These are phyloP conservation scores for Oidiodendron maius DNA, from an alignment of 495 filamentous ascomycete genomes.

Conservation along the genomic window DNA sequence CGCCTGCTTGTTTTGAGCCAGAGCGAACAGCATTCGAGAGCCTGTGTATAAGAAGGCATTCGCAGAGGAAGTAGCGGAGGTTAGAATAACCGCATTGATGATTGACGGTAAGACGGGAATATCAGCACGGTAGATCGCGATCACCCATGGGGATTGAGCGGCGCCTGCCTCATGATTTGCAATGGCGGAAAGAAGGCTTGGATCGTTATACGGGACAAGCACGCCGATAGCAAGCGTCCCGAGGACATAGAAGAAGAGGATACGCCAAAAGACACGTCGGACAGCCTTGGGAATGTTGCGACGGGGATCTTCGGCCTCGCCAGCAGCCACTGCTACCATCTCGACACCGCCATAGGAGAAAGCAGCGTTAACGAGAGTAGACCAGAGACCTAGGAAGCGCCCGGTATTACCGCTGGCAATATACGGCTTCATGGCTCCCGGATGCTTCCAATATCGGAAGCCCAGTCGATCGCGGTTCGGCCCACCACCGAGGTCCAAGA, in stretches of 20 bases:
- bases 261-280: conserved; percentile 60
- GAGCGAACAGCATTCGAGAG: too few relatives aligned
- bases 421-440: conserved; percentile 60
- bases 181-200: too few relatives aligned
- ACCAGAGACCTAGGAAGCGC: conserved; percentile 28
- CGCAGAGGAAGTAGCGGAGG: too few relatives aligned
- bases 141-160: too few relatives aligned
- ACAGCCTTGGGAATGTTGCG: conserved; percentile 60
- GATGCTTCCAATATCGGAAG: conserved; percentile 61
- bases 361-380: conserved; percentile 64
- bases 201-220: too few relatives aligned
- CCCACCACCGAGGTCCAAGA: conserved; percentile 25
- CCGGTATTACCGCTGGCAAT: conserved; percentile 42
- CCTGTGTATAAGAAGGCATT: too few relatives aligned
- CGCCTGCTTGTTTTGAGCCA: too few relatives aligned
- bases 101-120: too few relatives aligned
- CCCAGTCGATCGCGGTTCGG: conserved; percentile 38
- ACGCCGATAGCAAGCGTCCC: conserved; percentile 64
- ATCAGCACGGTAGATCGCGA: too few relatives aligned
- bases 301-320: conserved; percentile 63
- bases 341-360: conserved; percentile 81
- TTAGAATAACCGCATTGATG: too few relatives aligned
- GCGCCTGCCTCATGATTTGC: too few relatives aligned
- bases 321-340: conserved; percentile 67
- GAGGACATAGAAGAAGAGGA: conserved; percentile 62